phyloP scores from a whole-genome alignment of 768 basidiomycete genomes.

The Galerina marginata region DNA sequence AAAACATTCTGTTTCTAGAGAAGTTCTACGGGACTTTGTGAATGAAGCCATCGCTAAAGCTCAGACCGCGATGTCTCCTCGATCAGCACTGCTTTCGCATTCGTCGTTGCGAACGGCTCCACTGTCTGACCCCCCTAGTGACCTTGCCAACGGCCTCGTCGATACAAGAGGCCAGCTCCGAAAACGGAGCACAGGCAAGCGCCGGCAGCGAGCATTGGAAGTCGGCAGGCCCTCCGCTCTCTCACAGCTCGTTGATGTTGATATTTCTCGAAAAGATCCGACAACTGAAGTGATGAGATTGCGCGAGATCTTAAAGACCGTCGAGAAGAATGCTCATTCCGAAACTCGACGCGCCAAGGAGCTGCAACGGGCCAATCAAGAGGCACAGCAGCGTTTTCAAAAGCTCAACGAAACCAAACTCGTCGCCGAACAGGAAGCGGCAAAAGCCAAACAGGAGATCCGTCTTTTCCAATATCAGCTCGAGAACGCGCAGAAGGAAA shows the following conservation, averaged over 20 bases:
- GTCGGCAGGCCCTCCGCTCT: slow-evolving; percentile 16
- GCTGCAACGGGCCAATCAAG: slow-evolving; percentile 38
- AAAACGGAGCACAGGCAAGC: slow-evolving; percentile 20
- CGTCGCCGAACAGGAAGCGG: slow-evolving; percentile 41
- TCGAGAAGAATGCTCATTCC: slow-evolving; percentile 38
- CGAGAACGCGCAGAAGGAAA: slow-evolving; percentile 53
- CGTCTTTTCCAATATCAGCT: slow-evolving; percentile 44
- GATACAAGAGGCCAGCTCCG: slow-evolving; percentile 15
- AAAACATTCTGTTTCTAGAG: slow-evolving; percentile 15
- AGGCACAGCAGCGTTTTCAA: slow-evolving; percentile 38
- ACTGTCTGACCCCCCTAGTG: neutral
- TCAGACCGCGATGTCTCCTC: slow-evolving; percentile 27
- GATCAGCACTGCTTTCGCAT: slow-evolving; percentile 32
- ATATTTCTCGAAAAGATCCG: slow-evolving; percentile 25
- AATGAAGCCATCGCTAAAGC: slow-evolving; percentile 24
- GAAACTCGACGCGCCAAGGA: slow-evolving; percentile 41
- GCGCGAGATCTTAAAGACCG: slow-evolving; percentile 39
- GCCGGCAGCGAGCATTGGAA: slow-evolving; percentile 15
- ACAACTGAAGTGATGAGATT: slow-evolving; percentile 38
- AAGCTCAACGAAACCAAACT: slow-evolving; percentile 41
- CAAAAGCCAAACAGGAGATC: slow-evolving; percentile 41
- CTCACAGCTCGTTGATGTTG: slow-evolving; percentile 23
- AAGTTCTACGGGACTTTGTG: slow-evolving; percentile 22
- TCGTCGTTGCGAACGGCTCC: slow-evolving; percentile 21
- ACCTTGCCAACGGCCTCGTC: neutral